A percentile compares a stretch with the other conserved stretches of the same genome.
Conservation (phyloP, 768 basidiomycete species). For the Xerocomellus dryophilus region DNA sequence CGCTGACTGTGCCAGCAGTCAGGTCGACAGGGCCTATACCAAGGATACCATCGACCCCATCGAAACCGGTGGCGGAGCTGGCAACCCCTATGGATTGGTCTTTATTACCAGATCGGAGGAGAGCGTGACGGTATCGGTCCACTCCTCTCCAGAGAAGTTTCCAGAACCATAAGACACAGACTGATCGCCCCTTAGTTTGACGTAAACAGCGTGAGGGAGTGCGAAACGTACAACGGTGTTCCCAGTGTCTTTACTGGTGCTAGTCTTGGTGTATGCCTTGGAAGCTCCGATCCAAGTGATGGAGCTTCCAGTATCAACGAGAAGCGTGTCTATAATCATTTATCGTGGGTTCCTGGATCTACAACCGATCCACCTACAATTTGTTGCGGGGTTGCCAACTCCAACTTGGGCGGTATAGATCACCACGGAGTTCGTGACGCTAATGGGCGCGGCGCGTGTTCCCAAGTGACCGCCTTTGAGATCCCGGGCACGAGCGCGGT, state of each 20-base stretch:
- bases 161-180: slow-evolving; percentile 3
- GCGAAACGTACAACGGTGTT: slow-evolving; percentile 14
- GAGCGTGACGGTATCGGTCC: slow-evolving; percentile 9
- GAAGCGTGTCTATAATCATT: slow-evolving; percentile 21
- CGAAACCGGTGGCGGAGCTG: slow-evolving; percentile 19
- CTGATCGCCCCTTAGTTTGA: neutral
- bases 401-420: slow-evolving; percentile 29
- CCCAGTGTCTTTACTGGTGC: slow-evolving; percentile 18
- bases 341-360: slow-evolving; percentile 9
- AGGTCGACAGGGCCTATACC: slow-evolving; percentile 35
- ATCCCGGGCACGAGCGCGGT: slow-evolving; percentile 19
- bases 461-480: neutral
- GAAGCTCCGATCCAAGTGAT: slow-evolving; percentile 12
- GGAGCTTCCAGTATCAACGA: slow-evolving; percentile 33
- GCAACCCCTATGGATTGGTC: slow-evolving; percentile 40
- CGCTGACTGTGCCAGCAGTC: slow-evolving; percentile 23
- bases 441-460: slow-evolving; percentile 6
- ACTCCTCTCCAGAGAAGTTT: slow-evolving; percentile 12
- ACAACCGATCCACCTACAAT: slow-evolving; percentile 19
- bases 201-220: neutral
- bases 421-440: slow-evolving; percentile 19
- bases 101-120: neutral
- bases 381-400: slow-evolving; percentile 25
- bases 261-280: slow-evolving; percentile 13
- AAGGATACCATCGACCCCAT: slow-evolving; percentile 40